These are phyloP conservation scores for Isabelozyma pseudorhagii DNA, from an alignment of 805 yeast species.

Conservation along the genomic window DNA sequence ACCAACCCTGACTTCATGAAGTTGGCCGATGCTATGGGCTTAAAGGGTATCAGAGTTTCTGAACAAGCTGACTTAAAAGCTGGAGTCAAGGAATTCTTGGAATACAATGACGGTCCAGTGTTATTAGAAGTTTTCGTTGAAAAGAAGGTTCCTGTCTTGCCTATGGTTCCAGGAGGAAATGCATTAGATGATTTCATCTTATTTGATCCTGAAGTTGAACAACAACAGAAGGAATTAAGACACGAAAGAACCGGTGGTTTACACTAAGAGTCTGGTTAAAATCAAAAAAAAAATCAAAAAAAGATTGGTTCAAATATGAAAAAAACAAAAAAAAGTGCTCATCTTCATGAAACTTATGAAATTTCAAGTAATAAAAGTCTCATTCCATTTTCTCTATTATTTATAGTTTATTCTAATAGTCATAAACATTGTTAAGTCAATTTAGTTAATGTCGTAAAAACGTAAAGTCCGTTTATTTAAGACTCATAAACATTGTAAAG, in stretches of 20 bases:
- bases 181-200: constrained; percentile 89
- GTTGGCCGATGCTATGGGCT: constrained; percentile 91
- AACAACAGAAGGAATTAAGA: constrained; percentile 65
- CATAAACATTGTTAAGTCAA: background rate
- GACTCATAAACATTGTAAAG: background rate
- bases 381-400: background rate
- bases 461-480: background rate
- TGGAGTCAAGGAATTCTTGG: constrained; percentile 63
- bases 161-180: constrained; percentile 97
- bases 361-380: too few relatives aligned
- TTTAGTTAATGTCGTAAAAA: too few relatives aligned
- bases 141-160: constrained; percentile 92
- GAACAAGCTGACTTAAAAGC: constrained; percentile 58
- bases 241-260: constrained; percentile 69
- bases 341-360: too few relatives aligned
- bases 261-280: constrained; percentile 34
- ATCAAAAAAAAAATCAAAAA: background rate
- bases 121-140: constrained; percentile 88
- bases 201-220: constrained; percentile 81
- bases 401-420: background rate
- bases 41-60: constrained; percentile 73
- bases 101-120: constrained; percentile 73
- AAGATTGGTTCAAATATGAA: background rate
- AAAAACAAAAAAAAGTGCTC: too few relatives aligned
- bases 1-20: constrained; percentile 89